Evolutionary conservation across 2,329 filamentous ascomycete species (phyloP).

Genomic region (Knufia petricola): DNA sequence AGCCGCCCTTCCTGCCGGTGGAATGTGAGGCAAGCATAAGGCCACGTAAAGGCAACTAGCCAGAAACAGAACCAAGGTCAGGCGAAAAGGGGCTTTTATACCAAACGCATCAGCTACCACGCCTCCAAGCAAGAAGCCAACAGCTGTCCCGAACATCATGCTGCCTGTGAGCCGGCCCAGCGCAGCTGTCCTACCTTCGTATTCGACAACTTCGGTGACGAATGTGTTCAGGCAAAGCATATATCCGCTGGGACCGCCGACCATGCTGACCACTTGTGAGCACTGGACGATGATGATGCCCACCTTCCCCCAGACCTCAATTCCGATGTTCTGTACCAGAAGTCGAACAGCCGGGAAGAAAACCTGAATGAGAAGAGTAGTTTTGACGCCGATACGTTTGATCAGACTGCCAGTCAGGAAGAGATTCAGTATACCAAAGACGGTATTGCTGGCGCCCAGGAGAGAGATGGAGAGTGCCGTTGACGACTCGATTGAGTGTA

Average conservation of each 20-base stretch:
- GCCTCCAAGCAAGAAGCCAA: constrained; percentile 57
- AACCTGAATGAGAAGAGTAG: constrained; percentile 53
- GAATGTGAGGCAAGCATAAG: constrained; percentile 41
- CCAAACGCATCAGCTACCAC: constrained; percentile 54
- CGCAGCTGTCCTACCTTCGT: constrained; percentile 51
- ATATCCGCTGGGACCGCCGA: constrained; percentile 61
- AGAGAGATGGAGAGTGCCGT: constrained; percentile 57
- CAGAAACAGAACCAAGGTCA: constrained; percentile 50
- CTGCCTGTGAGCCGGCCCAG: constrained; percentile 58
- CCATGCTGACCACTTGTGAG: constrained; percentile 57
- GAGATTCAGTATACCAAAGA: constrained; percentile 58
- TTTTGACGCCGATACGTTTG: constrained; percentile 55
- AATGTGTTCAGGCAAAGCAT: constrained; percentile 60
- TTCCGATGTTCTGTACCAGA: constrained; percentile 54
- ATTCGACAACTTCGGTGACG: constrained; percentile 54
- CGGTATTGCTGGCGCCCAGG: constrained; percentile 56
- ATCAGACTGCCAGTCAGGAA: constrained; percentile 59
- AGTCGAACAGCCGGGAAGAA: constrained; percentile 56
- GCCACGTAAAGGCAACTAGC: constrained; percentile 34
- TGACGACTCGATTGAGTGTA: constrained; percentile 53
- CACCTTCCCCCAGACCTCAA: constrained; percentile 48
- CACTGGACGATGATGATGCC: constrained; percentile 61
- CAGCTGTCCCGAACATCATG: constrained; percentile 56
- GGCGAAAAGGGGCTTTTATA: constrained; percentile 55
- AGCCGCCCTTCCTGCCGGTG: constrained; percentile 25